phyloP scores from a whole-genome alignment of 179 eudicot genomes.

The Sideroxylon spinosum region DNA sequence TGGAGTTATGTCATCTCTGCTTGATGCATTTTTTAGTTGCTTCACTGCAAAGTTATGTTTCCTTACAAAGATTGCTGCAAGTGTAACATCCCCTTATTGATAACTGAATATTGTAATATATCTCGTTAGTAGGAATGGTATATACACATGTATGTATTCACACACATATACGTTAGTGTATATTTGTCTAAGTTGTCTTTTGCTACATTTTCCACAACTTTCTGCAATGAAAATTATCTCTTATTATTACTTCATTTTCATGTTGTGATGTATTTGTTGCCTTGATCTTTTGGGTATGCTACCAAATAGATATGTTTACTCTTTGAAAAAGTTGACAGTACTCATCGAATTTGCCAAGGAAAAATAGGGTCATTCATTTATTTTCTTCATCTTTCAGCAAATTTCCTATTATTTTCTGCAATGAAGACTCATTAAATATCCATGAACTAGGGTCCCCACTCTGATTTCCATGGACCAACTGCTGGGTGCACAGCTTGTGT shows the following conservation, averaged over 20 bases:
- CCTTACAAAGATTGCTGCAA: too few relatives aligned
- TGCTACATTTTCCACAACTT: neutral
- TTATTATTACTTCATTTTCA: neutral
- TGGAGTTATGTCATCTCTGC: too few relatives aligned
- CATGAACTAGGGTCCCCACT: constrained; percentile 42
- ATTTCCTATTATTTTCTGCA: neutral
- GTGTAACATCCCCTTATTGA: too few relatives aligned
- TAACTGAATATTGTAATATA: too few relatives aligned
- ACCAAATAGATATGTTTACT: neutral
- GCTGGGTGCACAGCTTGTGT: constrained; percentile 82
- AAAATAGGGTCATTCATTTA: neutral
- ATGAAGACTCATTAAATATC: neutral
- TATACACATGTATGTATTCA: too few relatives aligned
- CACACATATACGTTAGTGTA: too few relatives aligned
- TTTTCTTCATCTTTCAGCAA: neutral
- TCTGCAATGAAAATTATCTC: neutral
- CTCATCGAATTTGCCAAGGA: neutral
- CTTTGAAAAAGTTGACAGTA: neutral
- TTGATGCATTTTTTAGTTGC: too few relatives aligned
- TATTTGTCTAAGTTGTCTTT: neutral
- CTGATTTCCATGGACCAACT: constrained; percentile 46
- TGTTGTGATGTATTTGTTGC: neutral
- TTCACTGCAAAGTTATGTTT: too few relatives aligned
- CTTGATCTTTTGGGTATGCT: neutral
- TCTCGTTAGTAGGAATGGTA: too few relatives aligned